phyloP scores from a whole-genome alignment of 371 early-diverging fungal genomes.

The Gilbertella persicaria region DNA sequence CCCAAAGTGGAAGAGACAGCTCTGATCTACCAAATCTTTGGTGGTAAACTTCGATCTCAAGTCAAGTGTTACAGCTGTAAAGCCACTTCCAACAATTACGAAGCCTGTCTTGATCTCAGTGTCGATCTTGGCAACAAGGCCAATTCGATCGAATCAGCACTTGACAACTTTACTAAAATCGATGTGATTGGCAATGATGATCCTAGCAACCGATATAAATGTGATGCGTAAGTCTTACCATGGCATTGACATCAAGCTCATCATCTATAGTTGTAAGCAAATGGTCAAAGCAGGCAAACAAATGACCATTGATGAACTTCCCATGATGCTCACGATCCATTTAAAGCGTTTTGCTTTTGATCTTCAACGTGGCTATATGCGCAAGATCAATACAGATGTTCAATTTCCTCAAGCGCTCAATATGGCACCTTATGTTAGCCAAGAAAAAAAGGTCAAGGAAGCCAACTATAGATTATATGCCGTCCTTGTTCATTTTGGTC shows the following conservation, averaged over 20 bases:
- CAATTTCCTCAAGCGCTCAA: slow-evolving; percentile 53
- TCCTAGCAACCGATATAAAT: slow-evolving; percentile 33
- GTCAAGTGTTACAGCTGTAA: slow-evolving; percentile 76
- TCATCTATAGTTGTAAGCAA: slow-evolving; percentile 57
- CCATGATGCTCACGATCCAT: slow-evolving; percentile 57
- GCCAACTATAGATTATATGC: slow-evolving; percentile 68
- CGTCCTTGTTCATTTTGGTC: slow-evolving; percentile 77
- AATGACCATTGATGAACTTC: slow-evolving; percentile 69
- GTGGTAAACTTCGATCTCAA: slow-evolving; percentile 79
- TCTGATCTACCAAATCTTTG: slow-evolving; percentile 77
- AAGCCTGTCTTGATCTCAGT: slow-evolving; percentile 78
- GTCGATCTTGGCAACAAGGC: slow-evolving; percentile 70
- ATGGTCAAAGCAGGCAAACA: slow-evolving; percentile 76
- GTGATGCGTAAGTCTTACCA: slow-evolving; percentile 29
- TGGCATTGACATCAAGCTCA: not conserved
- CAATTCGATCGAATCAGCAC: slow-evolving; percentile 61
- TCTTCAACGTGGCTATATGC: slow-evolving; percentile 41
- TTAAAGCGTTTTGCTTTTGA: slow-evolving; percentile 65
- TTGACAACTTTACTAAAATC: slow-evolving; percentile 67
- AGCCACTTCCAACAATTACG: slow-evolving; percentile 74
- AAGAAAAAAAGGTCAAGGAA: slow-evolving; percentile 25
- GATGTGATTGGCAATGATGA: slow-evolving; percentile 35
- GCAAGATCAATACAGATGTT: slow-evolving; percentile 66
- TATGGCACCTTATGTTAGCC: slow-evolving; percentile 53
- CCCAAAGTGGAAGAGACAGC: slow-evolving; percentile 75